These are phyloP conservation scores for Psilocybe cubensis DNA, from an alignment of 768 basidiomycete species.

Conservation along the genomic window DNA sequence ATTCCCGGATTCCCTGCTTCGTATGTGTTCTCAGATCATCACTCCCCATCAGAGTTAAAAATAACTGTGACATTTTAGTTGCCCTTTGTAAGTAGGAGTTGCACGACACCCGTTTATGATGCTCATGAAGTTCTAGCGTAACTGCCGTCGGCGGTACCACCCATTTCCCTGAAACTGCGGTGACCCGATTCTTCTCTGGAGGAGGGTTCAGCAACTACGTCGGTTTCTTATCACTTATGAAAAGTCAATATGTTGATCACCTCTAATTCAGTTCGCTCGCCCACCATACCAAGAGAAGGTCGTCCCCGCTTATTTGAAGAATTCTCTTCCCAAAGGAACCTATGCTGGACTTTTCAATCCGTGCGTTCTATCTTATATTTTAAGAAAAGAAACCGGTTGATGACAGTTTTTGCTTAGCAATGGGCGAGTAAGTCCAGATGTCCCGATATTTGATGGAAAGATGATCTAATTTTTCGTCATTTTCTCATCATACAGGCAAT, in stretches of 20 bases:
- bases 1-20: conserved; percentile 63
- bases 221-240: conserved; percentile 13
- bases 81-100: conserved; percentile 48
- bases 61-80: conserved; percentile 24
- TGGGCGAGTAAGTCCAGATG: conserved; percentile 49
- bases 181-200: conserved; percentile 58
- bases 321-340: conserved; percentile 45
- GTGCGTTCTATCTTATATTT: conserved; percentile 34
- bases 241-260: background rate
- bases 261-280: conserved; percentile 45
- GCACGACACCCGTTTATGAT: background rate
- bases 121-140: conserved; percentile 42
- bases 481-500: conserved; percentile 39
- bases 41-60: conserved; percentile 25
- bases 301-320: conserved; percentile 47
- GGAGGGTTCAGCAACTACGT: conserved; percentile 78
- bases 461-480: background rate
- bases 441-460: background rate
- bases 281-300: conserved; percentile 56
- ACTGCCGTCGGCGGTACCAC: conserved; percentile 70
- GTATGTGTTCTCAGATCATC: conserved; percentile 27
- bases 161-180: conserved; percentile 55
- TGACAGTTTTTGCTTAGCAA: conserved; percentile 27
- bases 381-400: background rate
- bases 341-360: conserved; percentile 65